phyloP scores from a whole-genome alignment of 2,329 filamentous ascomycete genomes.

The Neoarthrinium moseri region DNA sequence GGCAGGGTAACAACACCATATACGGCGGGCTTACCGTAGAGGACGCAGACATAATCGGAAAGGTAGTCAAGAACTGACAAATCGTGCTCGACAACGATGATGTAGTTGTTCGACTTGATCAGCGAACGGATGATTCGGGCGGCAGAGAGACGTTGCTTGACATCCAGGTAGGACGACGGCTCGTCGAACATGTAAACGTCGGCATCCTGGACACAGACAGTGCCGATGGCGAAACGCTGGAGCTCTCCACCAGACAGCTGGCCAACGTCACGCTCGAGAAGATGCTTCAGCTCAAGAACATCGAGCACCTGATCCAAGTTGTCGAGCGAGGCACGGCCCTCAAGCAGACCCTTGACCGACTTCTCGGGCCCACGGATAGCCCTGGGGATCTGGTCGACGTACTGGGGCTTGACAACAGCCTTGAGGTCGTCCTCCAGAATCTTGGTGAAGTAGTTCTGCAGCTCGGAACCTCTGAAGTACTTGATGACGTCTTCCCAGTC shows the following conservation, averaged over 20 bases:
- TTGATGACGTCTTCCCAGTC: constrained; percentile 99
- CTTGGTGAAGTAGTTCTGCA: constrained; percentile 99
- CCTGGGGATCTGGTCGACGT: constrained; percentile 96
- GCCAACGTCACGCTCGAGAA: constrained; percentile 84
- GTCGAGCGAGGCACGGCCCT: constrained; percentile 71
- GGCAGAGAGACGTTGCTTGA: constrained; percentile 95
- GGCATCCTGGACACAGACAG: constrained; percentile 91
- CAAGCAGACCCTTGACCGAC: constrained; percentile 75
- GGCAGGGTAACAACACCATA: constrained; percentile 98
- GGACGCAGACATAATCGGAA: constrained; percentile 86
- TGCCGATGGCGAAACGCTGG: constrained; percentile 95
- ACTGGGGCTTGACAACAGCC: constrained; percentile 98
- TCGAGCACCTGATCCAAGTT: constrained; percentile 83
- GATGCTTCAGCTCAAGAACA: constrained; percentile 81
- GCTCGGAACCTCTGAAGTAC: constrained; percentile 94
- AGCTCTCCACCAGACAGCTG: constrained; percentile 95
- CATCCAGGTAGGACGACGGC: constrained; percentile 97
- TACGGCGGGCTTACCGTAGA: constrained; percentile 92
- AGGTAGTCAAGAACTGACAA: constrained; percentile 97
- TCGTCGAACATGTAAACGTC: constrained; percentile 99
- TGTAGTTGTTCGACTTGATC: constrained; percentile 84
- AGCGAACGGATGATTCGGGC: constrained; percentile 91
- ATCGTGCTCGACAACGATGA: constrained; percentile 99
- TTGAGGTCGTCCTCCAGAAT: constrained; percentile 95
- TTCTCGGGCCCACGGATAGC: constrained; percentile 82